Conservation (phyloP, 192 early-diverging fungal genomes). For the Backusella liffmaniae region DNA sequence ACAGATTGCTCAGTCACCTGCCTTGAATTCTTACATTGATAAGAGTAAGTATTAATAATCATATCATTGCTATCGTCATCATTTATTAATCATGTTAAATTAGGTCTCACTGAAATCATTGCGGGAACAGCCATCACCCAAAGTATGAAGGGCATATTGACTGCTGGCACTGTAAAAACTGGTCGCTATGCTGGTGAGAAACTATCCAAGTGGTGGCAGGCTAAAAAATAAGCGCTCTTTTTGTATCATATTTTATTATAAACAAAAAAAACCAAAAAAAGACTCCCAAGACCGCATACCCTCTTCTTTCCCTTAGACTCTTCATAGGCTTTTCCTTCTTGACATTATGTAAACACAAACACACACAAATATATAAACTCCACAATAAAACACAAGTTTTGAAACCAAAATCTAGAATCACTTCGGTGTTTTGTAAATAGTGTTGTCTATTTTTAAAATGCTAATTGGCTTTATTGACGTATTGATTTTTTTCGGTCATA, state of each 20-base stretch:
- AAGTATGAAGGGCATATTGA: slow-evolving; percentile 88
- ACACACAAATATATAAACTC: neutral
- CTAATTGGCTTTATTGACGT: neutral
- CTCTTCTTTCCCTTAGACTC: neutral
- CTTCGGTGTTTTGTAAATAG: neutral
- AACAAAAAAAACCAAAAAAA: neutral
- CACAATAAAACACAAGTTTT: neutral
- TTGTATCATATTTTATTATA: slow-evolving; percentile 8
- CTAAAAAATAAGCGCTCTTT: slow-evolving; percentile 31
- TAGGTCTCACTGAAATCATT: slow-evolving; percentile 34
- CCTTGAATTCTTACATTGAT: slow-evolving; percentile 38
- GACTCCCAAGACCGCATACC: neutral
- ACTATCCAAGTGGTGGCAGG: slow-evolving; percentile 52
- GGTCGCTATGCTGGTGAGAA: slow-evolving; percentile 61
- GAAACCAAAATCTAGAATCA: neutral
- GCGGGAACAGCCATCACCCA: slow-evolving; percentile 82
- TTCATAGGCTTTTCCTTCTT: neutral
- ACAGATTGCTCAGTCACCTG: slow-evolving; percentile 40
- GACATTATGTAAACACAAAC: neutral
- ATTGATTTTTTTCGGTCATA: neutral
- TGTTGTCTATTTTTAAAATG: neutral
- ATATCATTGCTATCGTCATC: neutral
- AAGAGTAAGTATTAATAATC: slow-evolving; percentile 41
- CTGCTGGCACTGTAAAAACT: slow-evolving; percentile 75
- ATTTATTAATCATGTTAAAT: neutral